phyloP scores from a whole-genome alignment of 352 stramenopile species.

The Blastocystis sp. region DNA sequence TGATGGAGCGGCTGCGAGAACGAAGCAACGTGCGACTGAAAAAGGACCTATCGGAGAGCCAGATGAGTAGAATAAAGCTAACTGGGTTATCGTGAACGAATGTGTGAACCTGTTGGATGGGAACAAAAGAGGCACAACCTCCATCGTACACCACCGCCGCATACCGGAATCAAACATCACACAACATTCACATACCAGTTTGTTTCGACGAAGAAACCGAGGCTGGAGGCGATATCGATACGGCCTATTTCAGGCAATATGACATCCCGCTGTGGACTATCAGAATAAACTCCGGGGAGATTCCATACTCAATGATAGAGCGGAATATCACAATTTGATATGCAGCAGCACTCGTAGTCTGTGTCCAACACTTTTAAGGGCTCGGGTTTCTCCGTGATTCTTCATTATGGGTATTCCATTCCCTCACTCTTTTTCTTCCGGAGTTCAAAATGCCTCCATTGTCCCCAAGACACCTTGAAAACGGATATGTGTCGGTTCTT shows the following conservation, averaged over 20 bases:
- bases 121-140: constrained; percentile 23
- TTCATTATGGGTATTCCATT: constrained; percentile 1
- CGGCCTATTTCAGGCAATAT: constrained; percentile 30
- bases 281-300: constrained; percentile 33
- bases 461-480: background rate
- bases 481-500: background rate
- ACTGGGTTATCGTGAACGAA: background rate
- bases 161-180: constrained; percentile 35
- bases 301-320: constrained; percentile 42
- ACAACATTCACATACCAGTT: constrained; percentile 8
- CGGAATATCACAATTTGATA: constrained; percentile 30
- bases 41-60: background rate
- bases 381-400: background rate
- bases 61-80: background rate
- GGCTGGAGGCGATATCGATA: constrained; percentile 12
- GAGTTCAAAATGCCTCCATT: background rate
- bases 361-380: background rate
- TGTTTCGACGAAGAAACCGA: background rate
- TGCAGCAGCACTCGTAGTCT: background rate
- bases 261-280: background rate
- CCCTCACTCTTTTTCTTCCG: background rate
- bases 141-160: constrained; percentile 4
- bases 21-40: background rate
- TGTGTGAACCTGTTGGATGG: background rate
- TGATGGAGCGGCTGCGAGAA: background rate